phyloP scores from a whole-genome alignment of 2,329 filamentous ascomycete genomes.

The Zymoseptoria ardabiliae region DNA sequence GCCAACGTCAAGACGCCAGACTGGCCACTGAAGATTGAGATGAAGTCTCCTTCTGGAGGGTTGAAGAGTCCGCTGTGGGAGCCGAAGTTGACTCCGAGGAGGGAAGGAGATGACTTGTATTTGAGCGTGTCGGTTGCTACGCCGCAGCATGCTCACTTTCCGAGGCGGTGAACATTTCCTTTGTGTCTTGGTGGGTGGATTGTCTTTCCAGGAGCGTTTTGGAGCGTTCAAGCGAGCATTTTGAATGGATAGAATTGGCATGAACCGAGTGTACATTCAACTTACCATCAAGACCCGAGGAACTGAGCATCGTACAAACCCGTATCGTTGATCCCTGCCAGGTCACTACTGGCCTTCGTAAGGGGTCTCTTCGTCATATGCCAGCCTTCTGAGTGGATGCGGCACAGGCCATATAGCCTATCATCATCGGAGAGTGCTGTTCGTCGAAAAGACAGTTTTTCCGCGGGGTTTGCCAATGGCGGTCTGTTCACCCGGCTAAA shows the following conservation, averaged over 20 bases:
- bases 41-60: slow-evolving; percentile 10
- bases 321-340: no score
- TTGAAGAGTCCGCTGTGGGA: slow-evolving; percentile 49
- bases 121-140: slow-evolving; percentile 32
- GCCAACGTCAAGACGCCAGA: slow-evolving; percentile 4
- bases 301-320: no score
- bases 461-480: not conserved
- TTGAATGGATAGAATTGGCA: not conserved
- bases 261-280: not conserved
- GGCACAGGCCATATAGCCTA: not conserved
- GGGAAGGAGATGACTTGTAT: slow-evolving; percentile 59
- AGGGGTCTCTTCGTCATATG: no score
- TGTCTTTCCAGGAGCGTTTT: not conserved
- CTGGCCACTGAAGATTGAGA: slow-evolving; percentile 11
- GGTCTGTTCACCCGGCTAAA: not conserved
- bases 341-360: no score
- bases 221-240: slow-evolving; percentile 11
- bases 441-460: not conserved
- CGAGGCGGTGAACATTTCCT: not conserved
- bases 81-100: slow-evolving; percentile 58
- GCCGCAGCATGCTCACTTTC: slow-evolving; percentile 13
- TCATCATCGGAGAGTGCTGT: not conserved
- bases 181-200: not conserved
- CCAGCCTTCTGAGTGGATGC: no score
- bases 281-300: no score